These are phyloP conservation scores for Cytospora piceicola DNA, from an alignment of 2,329 filamentous ascomycete genomes.

Conservation along the genomic window DNA sequence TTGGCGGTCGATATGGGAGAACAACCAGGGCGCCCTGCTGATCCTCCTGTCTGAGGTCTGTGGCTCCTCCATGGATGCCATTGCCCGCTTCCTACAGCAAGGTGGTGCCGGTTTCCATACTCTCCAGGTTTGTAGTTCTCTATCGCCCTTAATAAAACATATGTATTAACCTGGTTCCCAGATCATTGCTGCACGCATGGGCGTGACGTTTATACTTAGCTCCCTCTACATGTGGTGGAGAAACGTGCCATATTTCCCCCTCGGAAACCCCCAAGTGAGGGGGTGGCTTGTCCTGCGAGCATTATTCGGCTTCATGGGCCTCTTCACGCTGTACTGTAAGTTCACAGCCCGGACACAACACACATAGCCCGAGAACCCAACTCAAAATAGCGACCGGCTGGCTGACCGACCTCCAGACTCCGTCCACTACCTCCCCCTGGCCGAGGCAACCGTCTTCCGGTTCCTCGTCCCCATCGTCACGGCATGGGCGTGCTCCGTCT, in stretches of 20 bases:
- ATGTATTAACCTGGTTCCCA: background rate
- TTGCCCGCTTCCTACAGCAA: conserved; percentile 27
- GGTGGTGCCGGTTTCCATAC: conserved; percentile 24
- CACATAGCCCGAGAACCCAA: too few species aligned
- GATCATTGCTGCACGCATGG: conserved; percentile 28
- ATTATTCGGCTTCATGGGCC: conserved; percentile 26
- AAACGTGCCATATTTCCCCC: conserved; percentile 25
- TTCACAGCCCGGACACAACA: background rate
- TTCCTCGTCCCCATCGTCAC: conserved; percentile 76
- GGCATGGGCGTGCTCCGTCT: conserved; percentile 67
- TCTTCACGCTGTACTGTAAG: conserved; percentile 29
- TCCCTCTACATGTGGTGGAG: conserved; percentile 28
- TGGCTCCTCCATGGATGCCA: conserved; percentile 28
- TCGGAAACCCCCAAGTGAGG: conserved; percentile 25
- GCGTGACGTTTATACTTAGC: conserved; percentile 25
- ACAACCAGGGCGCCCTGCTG: conserved; percentile 28
- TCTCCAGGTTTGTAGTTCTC: conserved; percentile 18
- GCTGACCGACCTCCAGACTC: conserved; percentile 41
- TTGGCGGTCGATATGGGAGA: conserved; percentile 25
- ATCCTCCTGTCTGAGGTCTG: conserved; percentile 27
- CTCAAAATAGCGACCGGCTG: background rate
- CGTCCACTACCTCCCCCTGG: conserved; percentile 70
- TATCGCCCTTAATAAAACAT: background rate
- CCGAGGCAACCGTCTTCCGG: conserved; percentile 79
- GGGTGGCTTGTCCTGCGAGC: conserved; percentile 28